A percentile compares a stretch with the other conserved stretches of the same genome.
These are phyloP conservation scores for Scalesia atractyloides DNA, from an alignment of 129 eudicot genomes.

Conservation along the genomic window DNA sequence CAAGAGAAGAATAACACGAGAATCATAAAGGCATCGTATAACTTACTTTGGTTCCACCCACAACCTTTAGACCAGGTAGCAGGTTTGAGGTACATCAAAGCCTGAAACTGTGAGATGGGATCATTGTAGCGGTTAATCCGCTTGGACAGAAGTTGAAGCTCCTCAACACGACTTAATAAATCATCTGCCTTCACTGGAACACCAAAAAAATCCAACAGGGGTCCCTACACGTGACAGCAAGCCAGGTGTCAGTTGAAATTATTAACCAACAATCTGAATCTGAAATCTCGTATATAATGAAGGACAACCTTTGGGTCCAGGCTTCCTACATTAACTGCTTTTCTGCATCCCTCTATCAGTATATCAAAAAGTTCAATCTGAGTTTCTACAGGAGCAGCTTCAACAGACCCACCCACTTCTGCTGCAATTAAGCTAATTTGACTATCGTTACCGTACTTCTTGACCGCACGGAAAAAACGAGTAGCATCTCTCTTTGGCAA, in stretches of 20 bases:
- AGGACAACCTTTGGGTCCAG: conserved; percentile 69
- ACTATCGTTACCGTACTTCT: conserved; percentile 90
- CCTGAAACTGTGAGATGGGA: conserved; percentile 87
- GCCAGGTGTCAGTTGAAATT: conserved; percentile 11
- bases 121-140: conserved; percentile 79
- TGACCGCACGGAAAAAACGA: conserved; percentile 85
- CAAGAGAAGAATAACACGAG: no score
- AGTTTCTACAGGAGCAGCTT: conserved; percentile 88
- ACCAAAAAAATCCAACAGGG: conserved; percentile 86
- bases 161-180: conserved; percentile 76
- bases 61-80: conserved; percentile 99
- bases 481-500: conserved; percentile 95
- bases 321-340: conserved; percentile 66
- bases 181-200: conserved; percentile 98
- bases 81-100: conserved; percentile 86
- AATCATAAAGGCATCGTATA: not conserved
- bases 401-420: conserved; percentile 94
- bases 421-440: conserved; percentile 77
- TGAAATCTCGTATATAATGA: not conserved
- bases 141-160: conserved; percentile 86
- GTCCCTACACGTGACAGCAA: conserved; percentile 53
- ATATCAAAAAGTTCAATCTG: conserved; percentile 96
- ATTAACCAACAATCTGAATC: conserved; percentile 9
- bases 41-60: conserved; percentile 99
- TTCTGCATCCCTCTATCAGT: conserved; percentile 86